phyloP scores from a whole-genome alignment of 2,329 filamentous ascomycete genomes.

The Chaetothyriales sp. region DNA sequence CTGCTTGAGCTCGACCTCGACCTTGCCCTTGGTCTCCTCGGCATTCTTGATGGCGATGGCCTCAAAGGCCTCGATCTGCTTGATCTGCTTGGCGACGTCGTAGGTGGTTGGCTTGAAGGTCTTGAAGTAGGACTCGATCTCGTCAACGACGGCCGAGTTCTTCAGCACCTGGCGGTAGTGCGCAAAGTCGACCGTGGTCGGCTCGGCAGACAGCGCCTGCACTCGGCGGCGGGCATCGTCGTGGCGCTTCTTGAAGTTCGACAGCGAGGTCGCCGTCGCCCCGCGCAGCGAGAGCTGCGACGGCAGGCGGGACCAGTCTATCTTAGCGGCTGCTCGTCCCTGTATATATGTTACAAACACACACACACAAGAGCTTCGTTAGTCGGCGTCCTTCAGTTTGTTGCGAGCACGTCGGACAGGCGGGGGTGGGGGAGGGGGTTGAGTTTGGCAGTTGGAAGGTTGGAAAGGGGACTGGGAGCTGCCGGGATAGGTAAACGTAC shows the following conservation, averaged over 20 bases:
- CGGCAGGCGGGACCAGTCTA: constrained; percentile 96
- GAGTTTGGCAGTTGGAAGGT: not conserved
- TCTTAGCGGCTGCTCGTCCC: constrained; percentile 96
- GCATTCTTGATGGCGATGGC: constrained; percentile 93
- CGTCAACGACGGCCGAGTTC: constrained; percentile 88
- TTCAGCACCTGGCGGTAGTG: constrained; percentile 86
- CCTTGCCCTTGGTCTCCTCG: constrained; percentile 88
- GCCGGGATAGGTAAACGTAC: constrained; percentile 5
- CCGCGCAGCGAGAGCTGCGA: constrained; percentile 90
- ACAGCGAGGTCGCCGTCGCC: constrained; percentile 78
- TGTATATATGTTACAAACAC: constrained; percentile 25
- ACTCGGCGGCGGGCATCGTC: constrained; percentile 95
- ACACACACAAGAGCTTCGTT: constrained; percentile 22
- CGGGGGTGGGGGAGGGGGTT: not conserved
- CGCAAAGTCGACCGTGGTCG: constrained; percentile 79
- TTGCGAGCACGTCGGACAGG: too few species aligned
- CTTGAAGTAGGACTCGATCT: constrained; percentile 92
- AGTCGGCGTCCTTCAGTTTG: constrained; percentile 6
- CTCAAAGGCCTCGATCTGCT: constrained; percentile 97
- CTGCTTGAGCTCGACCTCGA: constrained; percentile 87
- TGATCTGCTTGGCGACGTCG: constrained; percentile 84
- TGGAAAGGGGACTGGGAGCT: not conserved
- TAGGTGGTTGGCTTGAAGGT: constrained; percentile 85
- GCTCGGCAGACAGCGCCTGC: constrained; percentile 63
- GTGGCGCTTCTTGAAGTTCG: constrained; percentile 99